A percentile compares a stretch with the other conserved stretches of the same genome.
Conservation (phyloP, 2,329 filamentous ascomycete genomes). For the Ophiostoma angusticollis region DNA sequence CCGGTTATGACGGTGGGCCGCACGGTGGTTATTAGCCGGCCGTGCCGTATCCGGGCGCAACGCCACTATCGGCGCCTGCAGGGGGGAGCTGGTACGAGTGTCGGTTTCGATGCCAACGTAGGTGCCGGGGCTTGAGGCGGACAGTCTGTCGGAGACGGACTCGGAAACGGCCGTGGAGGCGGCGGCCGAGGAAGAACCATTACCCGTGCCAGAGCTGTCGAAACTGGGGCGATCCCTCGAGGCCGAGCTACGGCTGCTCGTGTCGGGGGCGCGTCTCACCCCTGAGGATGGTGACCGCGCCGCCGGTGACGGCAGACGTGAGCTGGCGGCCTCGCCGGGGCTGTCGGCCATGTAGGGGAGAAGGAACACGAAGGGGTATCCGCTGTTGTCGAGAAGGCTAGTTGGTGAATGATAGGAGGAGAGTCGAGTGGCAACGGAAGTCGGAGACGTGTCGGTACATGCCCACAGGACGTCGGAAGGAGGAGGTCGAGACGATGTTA, state of each 20-base stretch:
- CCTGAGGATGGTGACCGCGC: background rate
- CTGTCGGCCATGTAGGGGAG: conserved; percentile 5
- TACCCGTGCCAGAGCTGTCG: too few species aligned
- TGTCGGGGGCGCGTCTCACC: background rate
- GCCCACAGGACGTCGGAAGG: too few species aligned
- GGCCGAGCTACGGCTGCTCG: conserved; percentile 1
- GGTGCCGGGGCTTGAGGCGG: background rate
- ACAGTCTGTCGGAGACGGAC: too few species aligned
- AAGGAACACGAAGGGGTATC: background rate
- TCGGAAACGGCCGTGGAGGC: background rate
- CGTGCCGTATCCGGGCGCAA: background rate
- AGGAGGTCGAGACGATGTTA: too few species aligned
- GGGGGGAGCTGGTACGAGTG: too few species aligned
- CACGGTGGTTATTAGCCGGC: background rate
- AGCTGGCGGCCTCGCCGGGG: conserved; percentile 4
- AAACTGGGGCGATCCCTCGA: background rate
- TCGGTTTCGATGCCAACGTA: background rate
- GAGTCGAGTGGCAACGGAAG: too few species aligned
- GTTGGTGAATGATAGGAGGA: too few species aligned
- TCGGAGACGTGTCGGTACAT: too few species aligned
- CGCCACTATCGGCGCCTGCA: too few species aligned
- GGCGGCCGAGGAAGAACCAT: too few species aligned
- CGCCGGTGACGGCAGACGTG: conserved; percentile 1
- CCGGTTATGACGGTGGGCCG: conserved; percentile 19
- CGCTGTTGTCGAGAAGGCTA: background rate